A percentile compares a stretch with the other conserved stretches of the same genome.
These are phyloP conservation scores for Penicillium flavigenum DNA, from an alignment of 495 filamentous ascomycete species.

Conservation along the genomic window DNA sequence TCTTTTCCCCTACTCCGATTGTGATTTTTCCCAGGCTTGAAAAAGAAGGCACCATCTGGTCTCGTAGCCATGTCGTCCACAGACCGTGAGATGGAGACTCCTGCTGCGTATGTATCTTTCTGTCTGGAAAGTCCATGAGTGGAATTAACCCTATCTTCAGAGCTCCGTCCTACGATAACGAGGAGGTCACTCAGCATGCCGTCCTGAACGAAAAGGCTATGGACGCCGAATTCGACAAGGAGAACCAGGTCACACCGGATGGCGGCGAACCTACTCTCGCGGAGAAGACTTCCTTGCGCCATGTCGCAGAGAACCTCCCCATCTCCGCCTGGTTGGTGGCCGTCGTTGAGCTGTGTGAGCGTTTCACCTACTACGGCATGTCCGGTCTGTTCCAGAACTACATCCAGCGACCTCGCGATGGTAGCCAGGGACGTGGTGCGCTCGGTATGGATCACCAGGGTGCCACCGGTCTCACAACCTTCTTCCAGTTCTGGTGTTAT, in stretches of 20 bases:
- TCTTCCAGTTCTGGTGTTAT: conserved; percentile 65
- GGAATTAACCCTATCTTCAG: conserved; percentile 5
- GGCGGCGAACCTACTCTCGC: conserved; percentile 55
- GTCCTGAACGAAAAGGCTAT: conserved; percentile 31
- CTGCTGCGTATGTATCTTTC: conserved; percentile 31
- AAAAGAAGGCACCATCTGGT: conserved; percentile 15
- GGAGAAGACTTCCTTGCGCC: conserved; percentile 51
- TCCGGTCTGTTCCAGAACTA: conserved; percentile 58
- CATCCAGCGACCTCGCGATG: conserved; percentile 49
- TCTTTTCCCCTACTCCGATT: conserved; percentile 6
- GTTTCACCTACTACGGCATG: conserved; percentile 68
- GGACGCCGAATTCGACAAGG: conserved; percentile 31
- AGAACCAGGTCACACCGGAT: conserved; percentile 39
- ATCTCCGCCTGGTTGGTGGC: conserved; percentile 59
- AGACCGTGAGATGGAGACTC: conserved; percentile 36
- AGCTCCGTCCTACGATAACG: conserved; percentile 17
- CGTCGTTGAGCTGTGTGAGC: conserved; percentile 63
- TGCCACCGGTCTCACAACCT: conserved; percentile 59
- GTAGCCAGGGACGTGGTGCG: conserved; percentile 52
- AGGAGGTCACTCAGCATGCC: conserved; percentile 20
- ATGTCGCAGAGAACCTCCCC: conserved; percentile 57
- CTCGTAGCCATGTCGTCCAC: conserved; percentile 32
- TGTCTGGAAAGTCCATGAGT: conserved; percentile 2
- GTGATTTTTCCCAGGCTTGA: conserved; percentile 7
- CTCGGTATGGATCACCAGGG: conserved; percentile 53